Base-by-base conservation (phyloP, 768 basidiomycete genomes). In the Trametes punicea region DNA sequence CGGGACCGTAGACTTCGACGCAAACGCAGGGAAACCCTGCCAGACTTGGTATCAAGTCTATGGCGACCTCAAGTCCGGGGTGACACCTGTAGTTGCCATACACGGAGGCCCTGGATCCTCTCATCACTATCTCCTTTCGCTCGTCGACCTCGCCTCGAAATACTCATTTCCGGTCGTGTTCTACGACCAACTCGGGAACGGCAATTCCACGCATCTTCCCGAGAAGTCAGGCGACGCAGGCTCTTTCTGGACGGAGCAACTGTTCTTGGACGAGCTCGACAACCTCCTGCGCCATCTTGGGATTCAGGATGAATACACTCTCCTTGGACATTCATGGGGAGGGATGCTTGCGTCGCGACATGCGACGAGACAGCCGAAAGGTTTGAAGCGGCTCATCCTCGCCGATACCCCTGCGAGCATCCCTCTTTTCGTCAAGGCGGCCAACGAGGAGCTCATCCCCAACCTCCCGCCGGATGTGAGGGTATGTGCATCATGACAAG, bases 321-420 rank as follows among this genome's bases (percentile, higher is more conserved):
- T 84, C 1, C 59, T 76, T 1, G 83, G 83, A 0, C 82, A 84
- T 45, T 82, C 79, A 4, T 82, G 82, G 82, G 83, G 83, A 11
- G 81, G 77, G 1, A 81, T 81, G 69, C 70, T 84, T 8, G 80
- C 70, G 0, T 59, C 69, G 5, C 72, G 77, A 34, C 78, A 75
- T 46, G 77, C 62, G 6, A 66, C 72, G 33, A 61, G 68, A 15
- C 75, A 73, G 20, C 81, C 81, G 25, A 51, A 59, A 29, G 71
- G 74, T 4, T 59, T 75, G 46, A 65, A 65, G 34, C 66, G 62
- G 40, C 67, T 76, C 54, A 57, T 76, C 26, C 30, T 74, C 30
- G 55, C 65, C 41, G 59, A 64, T 52, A 52, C 63, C 9, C 63
- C 69, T 0, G 66, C 73, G 2, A 65, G 65, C 48, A 71, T 71